Conservation (phyloP, 768 basidiomycete genomes). For the Hydnum rufescens region DNA sequence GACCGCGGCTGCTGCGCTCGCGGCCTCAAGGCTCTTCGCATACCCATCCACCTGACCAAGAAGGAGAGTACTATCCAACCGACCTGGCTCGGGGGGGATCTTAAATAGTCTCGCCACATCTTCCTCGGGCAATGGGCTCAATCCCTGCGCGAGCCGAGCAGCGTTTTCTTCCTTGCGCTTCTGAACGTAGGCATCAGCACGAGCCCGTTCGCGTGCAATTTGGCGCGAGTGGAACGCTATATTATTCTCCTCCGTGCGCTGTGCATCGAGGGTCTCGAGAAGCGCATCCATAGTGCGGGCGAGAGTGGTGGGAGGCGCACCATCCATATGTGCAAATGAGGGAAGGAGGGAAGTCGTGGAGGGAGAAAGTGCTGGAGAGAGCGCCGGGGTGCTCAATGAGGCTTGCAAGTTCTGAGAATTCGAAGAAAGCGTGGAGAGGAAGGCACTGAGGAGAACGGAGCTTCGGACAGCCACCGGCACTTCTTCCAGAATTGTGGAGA, state of each 20-base stretch:
- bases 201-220: conserved; percentile 65
- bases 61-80: conserved; percentile 69
- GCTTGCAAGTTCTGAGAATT: conserved; percentile 14
- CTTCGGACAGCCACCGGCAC: conserved; percentile 70
- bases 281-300: conserved; percentile 67
- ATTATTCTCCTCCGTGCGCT: conserved; percentile 83
- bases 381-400: conserved; percentile 21
- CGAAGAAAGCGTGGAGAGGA: conserved; percentile 42
- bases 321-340: conserved; percentile 48
- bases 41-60: conserved; percentile 78
- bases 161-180: conserved; percentile 84
- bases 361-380: conserved; percentile 15
- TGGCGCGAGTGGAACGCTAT: conserved; percentile 74
- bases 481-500: conserved; percentile 71
- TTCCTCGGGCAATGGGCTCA: conserved; percentile 74
- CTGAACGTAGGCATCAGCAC: conserved; percentile 57
- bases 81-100: conserved; percentile 72
- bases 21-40: conserved; percentile 49
- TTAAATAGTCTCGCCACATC: conserved; percentile 70
- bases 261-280: conserved; percentile 65
- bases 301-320: conserved; percentile 42
- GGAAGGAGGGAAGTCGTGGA: conserved; percentile 18
- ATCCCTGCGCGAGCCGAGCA: conserved; percentile 55
- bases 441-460: conserved; percentile 59
- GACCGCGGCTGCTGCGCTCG: conserved; percentile 42